phyloP scores from a whole-genome alignment of 1,284 basidiomycete genomes.

The Leccinum pachyderme region DNA sequence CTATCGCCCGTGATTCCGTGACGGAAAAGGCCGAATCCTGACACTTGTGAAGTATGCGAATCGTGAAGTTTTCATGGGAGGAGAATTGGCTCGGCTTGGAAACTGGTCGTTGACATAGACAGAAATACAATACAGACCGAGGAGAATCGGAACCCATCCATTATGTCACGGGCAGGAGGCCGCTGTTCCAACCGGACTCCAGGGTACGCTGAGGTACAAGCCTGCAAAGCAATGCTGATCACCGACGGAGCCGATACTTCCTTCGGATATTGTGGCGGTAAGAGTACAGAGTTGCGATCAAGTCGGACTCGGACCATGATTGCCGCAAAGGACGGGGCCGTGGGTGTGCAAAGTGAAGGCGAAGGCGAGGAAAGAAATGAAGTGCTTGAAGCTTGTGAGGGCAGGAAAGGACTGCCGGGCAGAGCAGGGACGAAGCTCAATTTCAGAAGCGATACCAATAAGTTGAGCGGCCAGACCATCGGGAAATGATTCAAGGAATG shows the following conservation, averaged over 20 bases:
- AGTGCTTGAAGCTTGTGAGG: background rate
- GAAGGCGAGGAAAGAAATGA: constrained; percentile 11
- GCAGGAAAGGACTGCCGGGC: constrained; percentile 3
- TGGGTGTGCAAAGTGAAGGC: constrained; percentile 11
- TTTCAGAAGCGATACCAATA: background rate
- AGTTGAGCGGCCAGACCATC: constrained; percentile 10
- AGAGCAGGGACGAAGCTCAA: background rate
- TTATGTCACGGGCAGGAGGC: constrained; percentile 9
- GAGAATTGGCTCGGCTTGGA: constrained; percentile 1
- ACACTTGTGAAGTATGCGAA: constrained; percentile 13
- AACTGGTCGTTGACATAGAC: constrained; percentile 9
- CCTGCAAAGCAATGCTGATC: constrained; percentile 9
- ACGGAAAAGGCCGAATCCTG: constrained; percentile 17
- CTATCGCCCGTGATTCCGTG: background rate
- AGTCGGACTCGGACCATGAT: constrained; percentile 8
- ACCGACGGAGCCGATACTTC: constrained; percentile 23
- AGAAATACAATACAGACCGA: constrained; percentile 16
- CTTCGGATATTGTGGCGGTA: constrained; percentile 25
- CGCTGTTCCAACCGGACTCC: constrained; percentile 22
- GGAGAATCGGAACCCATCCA: constrained; percentile 11
- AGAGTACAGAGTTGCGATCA: constrained; percentile 22
- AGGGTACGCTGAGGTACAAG: constrained; percentile 11
- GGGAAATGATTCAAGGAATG: constrained; percentile 16
- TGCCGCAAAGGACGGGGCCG: constrained; percentile 12
- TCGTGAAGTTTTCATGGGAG: constrained; percentile 1